Evolutionary conservation across 2,329 filamentous ascomycete genomes (phyloP).

Genomic region (Trichoderma koningiopsis): DNA sequence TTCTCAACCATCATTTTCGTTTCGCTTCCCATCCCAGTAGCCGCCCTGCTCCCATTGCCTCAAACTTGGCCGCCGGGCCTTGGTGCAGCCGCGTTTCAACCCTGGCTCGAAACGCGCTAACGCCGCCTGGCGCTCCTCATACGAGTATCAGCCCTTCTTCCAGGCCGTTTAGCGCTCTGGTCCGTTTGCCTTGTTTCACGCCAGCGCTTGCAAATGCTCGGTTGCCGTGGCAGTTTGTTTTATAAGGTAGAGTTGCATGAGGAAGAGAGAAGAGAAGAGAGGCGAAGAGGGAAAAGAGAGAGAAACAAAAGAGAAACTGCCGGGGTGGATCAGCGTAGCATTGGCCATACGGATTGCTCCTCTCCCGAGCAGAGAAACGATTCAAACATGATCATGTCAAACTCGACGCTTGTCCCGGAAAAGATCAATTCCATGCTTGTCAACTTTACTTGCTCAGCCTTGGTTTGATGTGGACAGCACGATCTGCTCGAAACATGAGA

Average conservation of each 20-base stretch:
- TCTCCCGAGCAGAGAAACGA: not conserved
- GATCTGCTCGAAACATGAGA: not conserved
- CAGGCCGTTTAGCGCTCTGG: not conserved
- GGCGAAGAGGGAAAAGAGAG: too few species aligned
- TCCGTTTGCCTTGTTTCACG: not conserved
- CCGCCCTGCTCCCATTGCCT: not conserved
- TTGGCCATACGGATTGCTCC: not conserved
- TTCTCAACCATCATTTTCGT: not conserved
- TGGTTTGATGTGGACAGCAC: not conserved
- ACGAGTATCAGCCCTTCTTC: conserved; percentile 45
- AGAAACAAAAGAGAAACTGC: not conserved
- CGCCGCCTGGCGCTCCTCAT: conserved; percentile 43
- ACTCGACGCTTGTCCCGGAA: not conserved
- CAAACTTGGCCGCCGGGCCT: conserved; percentile 1
- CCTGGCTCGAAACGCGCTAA: conserved; percentile 54
- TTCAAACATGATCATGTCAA: not conserved
- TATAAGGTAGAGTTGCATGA: not conserved
- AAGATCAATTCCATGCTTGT: not conserved
- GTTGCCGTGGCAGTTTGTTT: not conserved
- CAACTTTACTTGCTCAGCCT: not conserved
- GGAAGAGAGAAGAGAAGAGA: not conserved
- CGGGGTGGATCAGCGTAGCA: not conserved
- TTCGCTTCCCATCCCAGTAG: not conserved
- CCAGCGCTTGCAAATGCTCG: not conserved
- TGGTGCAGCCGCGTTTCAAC: conserved; percentile 23